Conservation (phyloP, 495 filamentous ascomycete species). For the Echria macrotheca region DNA sequence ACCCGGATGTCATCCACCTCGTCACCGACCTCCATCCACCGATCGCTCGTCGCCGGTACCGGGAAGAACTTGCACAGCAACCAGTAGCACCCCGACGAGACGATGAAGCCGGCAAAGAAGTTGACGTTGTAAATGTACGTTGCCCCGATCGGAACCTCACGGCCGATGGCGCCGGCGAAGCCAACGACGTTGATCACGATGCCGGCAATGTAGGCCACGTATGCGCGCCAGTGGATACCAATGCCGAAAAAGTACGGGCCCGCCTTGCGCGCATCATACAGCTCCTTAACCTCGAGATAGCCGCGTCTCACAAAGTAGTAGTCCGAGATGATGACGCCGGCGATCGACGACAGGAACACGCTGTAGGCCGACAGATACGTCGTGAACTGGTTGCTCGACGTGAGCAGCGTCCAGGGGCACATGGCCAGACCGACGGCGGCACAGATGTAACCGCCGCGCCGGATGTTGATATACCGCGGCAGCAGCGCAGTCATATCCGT, state of each 20-base stretch:
- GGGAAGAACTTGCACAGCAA: slow-evolving; percentile 62
- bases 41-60: slow-evolving; percentile 64
- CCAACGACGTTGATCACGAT: slow-evolving; percentile 92
- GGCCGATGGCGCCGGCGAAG: slow-evolving; percentile 77
- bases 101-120: slow-evolving; percentile 78
- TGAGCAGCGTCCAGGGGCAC: slow-evolving; percentile 83
- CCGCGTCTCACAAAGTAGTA: slow-evolving; percentile 86
- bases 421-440: slow-evolving; percentile 78
- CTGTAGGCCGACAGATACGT: slow-evolving; percentile 91
- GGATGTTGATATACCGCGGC: slow-evolving; percentile 81
- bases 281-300: slow-evolving; percentile 70
- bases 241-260: slow-evolving; percentile 68
- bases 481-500: slow-evolving; percentile 90
- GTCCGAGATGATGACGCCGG: slow-evolving; percentile 82
- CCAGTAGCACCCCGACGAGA: slow-evolving; percentile 65
- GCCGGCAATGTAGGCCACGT: slow-evolving; percentile 75
- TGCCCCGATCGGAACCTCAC: slow-evolving; percentile 63
- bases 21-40: slow-evolving; percentile 78
- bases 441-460: slow-evolving; percentile 86
- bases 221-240: slow-evolving; percentile 79
- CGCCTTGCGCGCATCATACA: slow-evolving; percentile 65
- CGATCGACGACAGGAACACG: slow-evolving; percentile 91
- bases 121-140: slow-evolving; percentile 87
- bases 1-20: slow-evolving; percentile 50
- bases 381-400: slow-evolving; percentile 79